Base-by-base conservation (phyloP, 768 basidiomycete genomes). In the Phaffia tasmanica region DNA sequence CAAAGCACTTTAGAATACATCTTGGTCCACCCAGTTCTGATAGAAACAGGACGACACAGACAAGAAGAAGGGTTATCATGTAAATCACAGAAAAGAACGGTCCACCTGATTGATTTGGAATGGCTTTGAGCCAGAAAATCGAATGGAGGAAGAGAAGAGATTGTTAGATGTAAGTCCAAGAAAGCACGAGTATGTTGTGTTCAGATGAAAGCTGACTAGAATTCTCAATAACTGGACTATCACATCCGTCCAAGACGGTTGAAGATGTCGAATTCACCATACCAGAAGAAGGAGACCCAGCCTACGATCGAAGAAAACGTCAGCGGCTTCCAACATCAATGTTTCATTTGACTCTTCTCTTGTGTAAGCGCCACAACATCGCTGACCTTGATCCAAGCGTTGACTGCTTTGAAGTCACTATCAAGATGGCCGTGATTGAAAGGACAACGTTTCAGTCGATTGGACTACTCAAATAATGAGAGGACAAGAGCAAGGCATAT, bases 31-130 rank as follows among this genome's bases (percentile, higher is more conserved):
- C 84, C 67, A 91, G 69, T 77, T 95, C 92, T 64, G 90, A 87
- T 65, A 91, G 76, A 69, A 91, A 76, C 72, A 94, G 84, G 42
- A 89, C 80, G 72, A 91, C 75, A 68, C 86, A 82, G 79, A 92
- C 87, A 76, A 87, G 85, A 69, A 91, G 83, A 75, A 94, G 89
- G 75, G 94, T 82, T 64, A 94, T 81, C 68, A 88, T 81, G 76
- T 89, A 89, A 70, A 93, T 79, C 69, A 94, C 84, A 5, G 88
- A 87, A 88, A 90, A 95, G 78, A 95, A 94, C 11, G 83, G 82
- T 30, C 91, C 91, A 23, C 88, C 91, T 35, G 88, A 82, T 75
- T 94, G 90, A 76, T 89, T 89, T 4, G 91, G 91, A 5, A 95
- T 89, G 2, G 89, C 69, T 89, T 75, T 21, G 14, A 50, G 23